Base-by-base conservation (phyloP, 116 monocot species). In the Trichopus zeylanicus region DNA sequence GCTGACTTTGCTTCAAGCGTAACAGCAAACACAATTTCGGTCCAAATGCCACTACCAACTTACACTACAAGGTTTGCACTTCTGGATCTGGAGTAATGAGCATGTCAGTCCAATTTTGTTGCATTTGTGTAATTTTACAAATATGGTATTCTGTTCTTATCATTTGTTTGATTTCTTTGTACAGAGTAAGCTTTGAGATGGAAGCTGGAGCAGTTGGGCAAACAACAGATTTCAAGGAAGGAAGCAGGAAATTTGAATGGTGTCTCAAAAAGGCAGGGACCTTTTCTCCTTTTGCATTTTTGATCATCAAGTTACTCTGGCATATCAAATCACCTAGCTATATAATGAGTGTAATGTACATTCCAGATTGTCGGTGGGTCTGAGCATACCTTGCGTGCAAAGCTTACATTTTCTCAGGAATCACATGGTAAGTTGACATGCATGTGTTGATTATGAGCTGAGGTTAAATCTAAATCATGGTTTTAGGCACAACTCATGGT, bases 181-280 rank as follows among this genome's bases (percentile, higher is more conserved):
- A 31, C 71, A 95, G 95, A 62, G 95, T 81, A 23, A 90, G 87
- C 70, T 95, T 90, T 77, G 90, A 95, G 42, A 58, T 81, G 64
- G 95, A 87, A 70, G 51, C 90, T 69, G 95, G 95, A 5, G 84
- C 90, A 35, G 60, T 77, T 73, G 95, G 95, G 33, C 78, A 87
- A 60, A 79, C 86, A 32, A 79, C 90, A 39, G 95, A 95, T 70
- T 95, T 95, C 55, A 95, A 95, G 72, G 95, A 95, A 77, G 81
- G 57, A 56, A 79, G 71, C 56, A 90, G 72, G 61, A 90, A 65
- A 65, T 57, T 95, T 68, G 95, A 95, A 73, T 95, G 95, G 95
- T 65, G 64, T 61, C 62, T 95, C 37, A 95, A 90, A 56, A 95
- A 95, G 95, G 95, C 63, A 79, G 37, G 58, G n/a, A 18, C 51